Conservation (phyloP, 2,329 filamentous ascomycete species). For the Epichloe gansuensis region DNA sequence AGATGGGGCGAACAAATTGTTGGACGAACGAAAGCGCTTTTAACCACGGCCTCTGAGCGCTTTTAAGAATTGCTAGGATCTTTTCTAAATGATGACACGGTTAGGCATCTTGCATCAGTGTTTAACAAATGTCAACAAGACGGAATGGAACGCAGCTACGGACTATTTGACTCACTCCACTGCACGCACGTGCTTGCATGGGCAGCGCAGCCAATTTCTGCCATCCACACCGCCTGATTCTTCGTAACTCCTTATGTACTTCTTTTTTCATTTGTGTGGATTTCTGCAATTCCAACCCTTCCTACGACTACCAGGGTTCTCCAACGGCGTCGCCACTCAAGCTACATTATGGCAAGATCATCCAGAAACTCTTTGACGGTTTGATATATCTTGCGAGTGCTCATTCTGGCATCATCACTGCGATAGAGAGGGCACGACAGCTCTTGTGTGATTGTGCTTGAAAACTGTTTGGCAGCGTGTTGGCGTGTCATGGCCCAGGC, state of each 20-base stretch:
- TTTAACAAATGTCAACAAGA: background rate
- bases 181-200: background rate
- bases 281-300: background rate
- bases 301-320: background rate
- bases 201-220: slow-evolving; percentile 9
- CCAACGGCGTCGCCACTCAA: background rate
- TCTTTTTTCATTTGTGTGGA: background rate
- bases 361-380: background rate
- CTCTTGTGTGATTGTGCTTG: background rate
- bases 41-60: background rate
- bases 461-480: background rate
- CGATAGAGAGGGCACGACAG: background rate
- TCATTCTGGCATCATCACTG: background rate
- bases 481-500: slow-evolving; percentile 2
- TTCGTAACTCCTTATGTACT: background rate
- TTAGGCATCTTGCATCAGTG: background rate
- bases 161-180: background rate
- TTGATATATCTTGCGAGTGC: slow-evolving; percentile 1
- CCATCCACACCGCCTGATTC: slow-evolving; percentile 20
- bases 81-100: background rate
- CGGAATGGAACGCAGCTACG: no score
- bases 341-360: background rate
- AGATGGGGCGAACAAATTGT: background rate
- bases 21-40: background rate
- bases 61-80: background rate